Conservation (phyloP, 345 rosid genomes). For the Diplotaxis tenuifolia region DNA sequence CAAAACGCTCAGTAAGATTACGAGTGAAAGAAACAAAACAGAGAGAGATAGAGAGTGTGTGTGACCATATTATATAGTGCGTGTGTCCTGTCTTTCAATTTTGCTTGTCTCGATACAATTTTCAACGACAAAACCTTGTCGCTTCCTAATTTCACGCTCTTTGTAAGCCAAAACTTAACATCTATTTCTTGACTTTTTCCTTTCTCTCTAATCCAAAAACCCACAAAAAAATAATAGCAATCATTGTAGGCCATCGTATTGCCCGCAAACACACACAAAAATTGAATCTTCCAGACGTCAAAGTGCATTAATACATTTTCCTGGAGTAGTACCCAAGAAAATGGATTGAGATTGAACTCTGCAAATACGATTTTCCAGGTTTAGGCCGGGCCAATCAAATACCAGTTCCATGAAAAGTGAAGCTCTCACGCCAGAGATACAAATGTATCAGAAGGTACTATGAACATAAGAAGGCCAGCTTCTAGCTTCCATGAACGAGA, state of each 20-base stretch:
- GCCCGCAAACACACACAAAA: neutral
- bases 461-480: constrained; percentile 82
- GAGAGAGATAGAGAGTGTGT: neutral
- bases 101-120: constrained; percentile 16
- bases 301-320: neutral
- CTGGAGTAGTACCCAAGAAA: no score
- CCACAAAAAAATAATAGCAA: constrained; percentile 2
- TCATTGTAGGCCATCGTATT: constrained; percentile 14
- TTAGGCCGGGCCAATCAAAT: no score
- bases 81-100: constrained; percentile 38
- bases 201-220: constrained; percentile 13
- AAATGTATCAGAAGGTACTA: constrained; percentile 83
- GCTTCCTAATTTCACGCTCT: constrained; percentile 34
- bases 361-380: no score
- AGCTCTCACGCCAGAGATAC: no score
- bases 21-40: constrained; percentile 32
- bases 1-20: constrained; percentile 20
- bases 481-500: constrained; percentile 86
- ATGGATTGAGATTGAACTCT: no score
- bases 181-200: neutral
- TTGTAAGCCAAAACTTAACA: constrained; percentile 18
- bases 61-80: constrained; percentile 13
- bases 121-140: constrained; percentile 24
- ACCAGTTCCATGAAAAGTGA: no score
- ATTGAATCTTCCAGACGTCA: neutral